These are phyloP conservation scores for Cercophora scortea DNA, from an alignment of 495 filamentous ascomycete species.

Conservation along the genomic window DNA sequence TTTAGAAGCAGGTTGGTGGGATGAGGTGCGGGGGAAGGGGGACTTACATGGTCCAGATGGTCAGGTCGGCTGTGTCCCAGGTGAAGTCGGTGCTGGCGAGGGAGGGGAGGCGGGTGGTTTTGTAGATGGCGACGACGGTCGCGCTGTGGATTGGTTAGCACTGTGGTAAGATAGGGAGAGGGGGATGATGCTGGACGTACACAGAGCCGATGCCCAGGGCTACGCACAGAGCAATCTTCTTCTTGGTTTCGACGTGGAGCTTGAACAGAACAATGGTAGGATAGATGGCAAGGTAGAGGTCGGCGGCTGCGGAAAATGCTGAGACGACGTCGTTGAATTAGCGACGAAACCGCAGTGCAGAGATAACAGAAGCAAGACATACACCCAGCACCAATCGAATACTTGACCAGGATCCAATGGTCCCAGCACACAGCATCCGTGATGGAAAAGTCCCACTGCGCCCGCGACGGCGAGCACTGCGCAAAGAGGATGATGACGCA, in stretches of 20 bases:
- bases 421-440: conserved; percentile 23
- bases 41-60: conserved; percentile 39
- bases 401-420: conserved; percentile 29
- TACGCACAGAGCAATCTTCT: conserved; percentile 38
- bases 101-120: conserved; percentile 30
- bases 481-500: conserved; percentile 32
- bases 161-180: neutral
- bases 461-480: conserved; percentile 32
- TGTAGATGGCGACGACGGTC: conserved; percentile 29
- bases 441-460: conserved; percentile 34
- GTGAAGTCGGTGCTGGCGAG: conserved; percentile 29
- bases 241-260: conserved; percentile 35
- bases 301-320: conserved; percentile 9
- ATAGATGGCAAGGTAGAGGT: conserved; percentile 43
- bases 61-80: conserved; percentile 26
- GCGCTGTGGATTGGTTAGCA: neutral
- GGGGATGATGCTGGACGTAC: conserved; percentile 17
- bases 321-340: no score
- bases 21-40: neutral
- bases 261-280: conserved; percentile 34
- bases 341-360: no score
- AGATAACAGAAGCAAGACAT: conserved; percentile 32
- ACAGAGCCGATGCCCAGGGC: conserved; percentile 40
- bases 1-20: neutral
- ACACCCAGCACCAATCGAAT: conserved; percentile 29